These are phyloP conservation scores for Penicillium sp. DNA, from an alignment of 2,329 filamentous ascomycete species.

Conservation along the genomic window DNA sequence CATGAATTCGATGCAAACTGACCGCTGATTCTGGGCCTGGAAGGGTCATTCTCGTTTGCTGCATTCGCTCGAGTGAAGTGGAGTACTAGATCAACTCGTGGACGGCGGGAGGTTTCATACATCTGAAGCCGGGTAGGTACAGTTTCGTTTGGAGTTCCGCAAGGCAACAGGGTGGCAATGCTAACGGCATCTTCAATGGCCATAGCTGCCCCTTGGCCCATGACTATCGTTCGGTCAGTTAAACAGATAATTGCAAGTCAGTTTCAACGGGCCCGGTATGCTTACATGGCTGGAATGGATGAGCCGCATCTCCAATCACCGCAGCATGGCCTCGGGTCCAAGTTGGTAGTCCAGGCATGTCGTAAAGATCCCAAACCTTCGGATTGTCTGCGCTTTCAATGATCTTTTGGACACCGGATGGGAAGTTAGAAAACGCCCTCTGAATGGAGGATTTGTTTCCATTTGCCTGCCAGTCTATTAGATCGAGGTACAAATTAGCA, in stretches of 20 bases:
- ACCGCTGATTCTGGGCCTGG: constrained; percentile 17
- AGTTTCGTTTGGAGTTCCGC: constrained; percentile 15
- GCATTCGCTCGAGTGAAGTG: constrained; percentile 26
- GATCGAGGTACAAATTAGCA: too few relatives aligned
- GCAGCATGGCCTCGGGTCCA: constrained; percentile 58
- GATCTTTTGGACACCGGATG: constrained; percentile 16
- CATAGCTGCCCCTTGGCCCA: constrained; percentile 36
- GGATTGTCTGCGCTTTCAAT: constrained; percentile 42
- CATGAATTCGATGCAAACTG: neutral
- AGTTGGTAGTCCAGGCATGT: constrained; percentile 59
- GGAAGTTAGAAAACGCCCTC: constrained; percentile 20
- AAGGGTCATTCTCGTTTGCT: constrained; percentile 21
- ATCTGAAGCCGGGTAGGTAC: constrained; percentile 19
- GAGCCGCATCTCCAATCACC: constrained; percentile 66
- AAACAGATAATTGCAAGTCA: neutral
- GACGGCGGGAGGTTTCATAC: constrained; percentile 21
- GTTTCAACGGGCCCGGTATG: neutral
- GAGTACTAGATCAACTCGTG: constrained; percentile 23
- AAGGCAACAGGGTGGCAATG: constrained; percentile 28
- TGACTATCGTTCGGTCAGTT: constrained; percentile 16
- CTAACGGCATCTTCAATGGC: constrained; percentile 35
- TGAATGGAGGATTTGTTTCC: constrained; percentile 20
- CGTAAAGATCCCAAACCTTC: constrained; percentile 60
- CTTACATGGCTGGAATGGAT: constrained; percentile 61
- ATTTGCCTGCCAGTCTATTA: constrained; percentile 20